These are phyloP conservation scores for Lonicera japonica DNA, from an alignment of 129 eudicot species.

Conservation along the genomic window DNA sequence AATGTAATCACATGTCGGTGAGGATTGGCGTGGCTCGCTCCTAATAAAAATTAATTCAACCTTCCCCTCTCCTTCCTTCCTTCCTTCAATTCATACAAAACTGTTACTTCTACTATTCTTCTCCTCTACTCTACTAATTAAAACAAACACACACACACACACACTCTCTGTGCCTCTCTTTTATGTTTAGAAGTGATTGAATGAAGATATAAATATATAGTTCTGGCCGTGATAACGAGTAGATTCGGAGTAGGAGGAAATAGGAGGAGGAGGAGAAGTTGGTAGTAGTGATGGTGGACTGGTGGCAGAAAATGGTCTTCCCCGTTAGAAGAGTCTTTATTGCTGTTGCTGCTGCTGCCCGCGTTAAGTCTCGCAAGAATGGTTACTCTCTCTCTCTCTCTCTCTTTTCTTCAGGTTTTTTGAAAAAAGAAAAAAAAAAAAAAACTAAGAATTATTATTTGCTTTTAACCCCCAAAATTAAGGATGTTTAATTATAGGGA, in stretches of 20 bases:
- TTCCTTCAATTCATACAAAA: not conserved
- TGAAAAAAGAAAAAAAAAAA: too few relatives aligned
- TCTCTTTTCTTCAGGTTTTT: not conserved
- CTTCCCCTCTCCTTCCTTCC: conserved; percentile 19
- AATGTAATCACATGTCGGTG: too few relatives aligned
- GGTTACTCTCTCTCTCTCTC: conserved; percentile 7
- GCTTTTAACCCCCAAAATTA: too few relatives aligned
- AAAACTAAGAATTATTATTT: too few relatives aligned
- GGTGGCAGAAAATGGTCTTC: conserved; percentile 13
- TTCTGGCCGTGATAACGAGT: conserved; percentile 9
- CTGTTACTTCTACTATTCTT: not conserved
- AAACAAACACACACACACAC: too few relatives aligned
- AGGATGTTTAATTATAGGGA: too few relatives aligned
- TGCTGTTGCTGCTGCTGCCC: conserved; percentile 12
- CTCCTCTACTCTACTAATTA: not conserved
- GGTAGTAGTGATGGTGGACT: conserved; percentile 5
- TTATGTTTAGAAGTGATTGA: conserved; percentile 21
- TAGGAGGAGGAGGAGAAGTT: conserved; percentile 7
- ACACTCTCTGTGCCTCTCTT: conserved; percentile 9
- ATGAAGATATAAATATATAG: conserved; percentile 3
- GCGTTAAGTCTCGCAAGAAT: conserved; percentile 14
- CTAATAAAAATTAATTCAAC: too few relatives aligned
- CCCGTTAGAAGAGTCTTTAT: conserved; percentile 10
- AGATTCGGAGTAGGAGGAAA: conserved; percentile 2
- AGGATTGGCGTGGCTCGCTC: too few relatives aligned